A percentile compares a stretch with the other conserved stretches of the same genome.
Conservation (phyloP, 345 rosid genomes). For the Camelina sativa region DNA sequence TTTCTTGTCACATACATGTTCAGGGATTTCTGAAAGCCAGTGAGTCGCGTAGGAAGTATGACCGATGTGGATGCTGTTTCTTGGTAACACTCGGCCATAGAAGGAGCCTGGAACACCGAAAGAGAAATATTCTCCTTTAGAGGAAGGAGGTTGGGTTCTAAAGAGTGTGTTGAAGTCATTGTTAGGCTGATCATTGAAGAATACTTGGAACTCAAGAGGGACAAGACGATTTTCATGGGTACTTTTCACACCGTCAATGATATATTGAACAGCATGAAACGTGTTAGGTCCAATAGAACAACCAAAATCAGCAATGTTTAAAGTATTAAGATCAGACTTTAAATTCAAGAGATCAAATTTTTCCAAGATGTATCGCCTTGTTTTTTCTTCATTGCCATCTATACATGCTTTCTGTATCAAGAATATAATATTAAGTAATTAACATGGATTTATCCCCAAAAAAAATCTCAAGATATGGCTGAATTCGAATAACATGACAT, state of each 20-base stretch:
- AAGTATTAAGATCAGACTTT: neutral
- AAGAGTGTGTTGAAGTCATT: slow-evolving; percentile 47
- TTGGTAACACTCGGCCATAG: slow-evolving; percentile 38
- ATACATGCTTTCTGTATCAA: slow-evolving; percentile 28
- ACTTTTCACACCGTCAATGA: slow-evolving; percentile 14
- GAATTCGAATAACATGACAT: neutral
- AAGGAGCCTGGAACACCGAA: slow-evolving; percentile 46
- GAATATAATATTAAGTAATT: neutral
- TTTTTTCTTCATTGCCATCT: slow-evolving; percentile 1
- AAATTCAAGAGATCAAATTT: neutral
- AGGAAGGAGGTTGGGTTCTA: slow-evolving; percentile 21
- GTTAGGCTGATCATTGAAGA: neutral
- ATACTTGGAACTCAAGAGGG: slow-evolving; percentile 2
- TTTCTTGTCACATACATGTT: neutral
- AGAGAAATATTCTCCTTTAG: neutral
- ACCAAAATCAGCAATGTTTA: slow-evolving; percentile 29
- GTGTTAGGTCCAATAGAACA: slow-evolving; percentile 37
- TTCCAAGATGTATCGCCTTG: slow-evolving; percentile 7
- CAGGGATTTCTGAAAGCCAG: slow-evolving; percentile 3
- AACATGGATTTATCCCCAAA: neutral
- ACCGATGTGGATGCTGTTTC: slow-evolving; percentile 16
- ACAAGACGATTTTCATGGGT: neutral
- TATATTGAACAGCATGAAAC: slow-evolving; percentile 22
- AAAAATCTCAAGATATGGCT: neutral
- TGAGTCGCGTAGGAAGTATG: slow-evolving; percentile 20